Percentiles rank a stretch among this genome's conserved stretches.
These are phyloP conservation scores for Calonectria hawksworthii DNA, from an alignment of 2,329 filamentous ascomycete genomes.

Conservation along the genomic window DNA sequence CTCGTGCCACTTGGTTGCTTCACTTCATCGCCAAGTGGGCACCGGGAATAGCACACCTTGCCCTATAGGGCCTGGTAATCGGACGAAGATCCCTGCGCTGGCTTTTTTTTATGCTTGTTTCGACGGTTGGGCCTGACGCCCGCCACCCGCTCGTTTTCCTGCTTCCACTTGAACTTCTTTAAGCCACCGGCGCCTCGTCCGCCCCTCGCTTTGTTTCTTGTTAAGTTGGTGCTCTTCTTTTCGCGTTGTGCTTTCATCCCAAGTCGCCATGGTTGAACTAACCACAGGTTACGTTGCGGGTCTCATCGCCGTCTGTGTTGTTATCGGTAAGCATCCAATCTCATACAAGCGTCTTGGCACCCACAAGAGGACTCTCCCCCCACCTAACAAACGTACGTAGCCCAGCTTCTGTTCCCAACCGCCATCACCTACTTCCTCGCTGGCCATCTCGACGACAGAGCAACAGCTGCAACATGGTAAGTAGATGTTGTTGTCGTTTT, in stretches of 20 bases:
- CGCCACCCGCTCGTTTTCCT: no score
- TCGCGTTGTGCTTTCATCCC: neutral
- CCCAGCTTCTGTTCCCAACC: conserved; percentile 54
- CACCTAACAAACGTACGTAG: conserved; percentile 34
- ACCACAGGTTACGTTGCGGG: conserved; percentile 43
- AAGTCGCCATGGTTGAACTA: conserved; percentile 34
- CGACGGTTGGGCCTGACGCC: neutral
- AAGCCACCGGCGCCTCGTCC: neutral
- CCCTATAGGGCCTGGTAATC: neutral
- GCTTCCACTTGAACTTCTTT: neutral
- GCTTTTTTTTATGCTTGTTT: conserved; percentile 13
- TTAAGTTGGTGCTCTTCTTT: neutral
- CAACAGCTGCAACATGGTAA: conserved; percentile 55
- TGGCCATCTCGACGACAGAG: conserved; percentile 51
- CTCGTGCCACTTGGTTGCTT: neutral
- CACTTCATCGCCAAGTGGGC: neutral
- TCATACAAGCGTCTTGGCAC: neutral
- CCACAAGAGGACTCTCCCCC: neutral
- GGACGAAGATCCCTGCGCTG: neutral
- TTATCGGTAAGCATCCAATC: conserved; percentile 33
- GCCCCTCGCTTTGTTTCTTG: neutral
- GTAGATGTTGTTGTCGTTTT: neutral
- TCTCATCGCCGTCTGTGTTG: conserved; percentile 41
- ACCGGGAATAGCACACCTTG: neutral
- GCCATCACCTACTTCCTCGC: conserved; percentile 53